Evolutionary conservation across 108 stramenopile species (phyloP), one percentile per base, ranked within the genome.

Genomic region (Nitzschia palea): DNA sequence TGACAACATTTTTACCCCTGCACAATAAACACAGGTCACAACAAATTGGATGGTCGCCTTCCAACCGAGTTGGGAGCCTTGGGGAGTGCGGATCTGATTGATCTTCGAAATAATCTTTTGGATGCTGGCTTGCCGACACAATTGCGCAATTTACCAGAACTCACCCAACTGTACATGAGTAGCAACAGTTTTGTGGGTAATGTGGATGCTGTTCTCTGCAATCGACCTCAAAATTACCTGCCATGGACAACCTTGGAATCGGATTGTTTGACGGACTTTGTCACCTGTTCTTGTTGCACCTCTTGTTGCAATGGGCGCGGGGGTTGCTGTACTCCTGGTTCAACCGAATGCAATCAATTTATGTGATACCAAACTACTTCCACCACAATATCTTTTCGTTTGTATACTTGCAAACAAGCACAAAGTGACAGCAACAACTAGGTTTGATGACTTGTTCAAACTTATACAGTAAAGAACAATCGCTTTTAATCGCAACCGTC

Each of bases 51-150:
- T 3, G 70, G 44, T 14, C 34, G 60, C 0, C 29, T 72, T n/a
- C 66, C 71, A 4, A 57, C 29, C 8, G 27, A 63, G 6, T n/a
- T 71, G 10, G 67, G 55, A 26, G 42, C 15, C 6, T 34, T 71
- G 66, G 44, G 40, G 6, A 78, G 34, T 23, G 31, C 68, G 18
- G 44, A 45, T 20, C 10, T 26, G 27, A 26, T 80, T 45, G 74
- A 70, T 44, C 17, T 80, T 44, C 22, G 69, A 4, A 58, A 62
- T 30, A 80, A 80, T 53, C n/a, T 29, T 18, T 30, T 85, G 40
- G 65, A 28, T 23, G 80, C 77, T 23, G 50, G 53, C 8, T 50
- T 85, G 17, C 74, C 84, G 8, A 67, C 78, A 32, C 66, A 81
- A 42, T 34, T 85, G 34, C 63, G 71, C 0, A 74, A 55, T 34